phyloP scores from a whole-genome alignment of 83 land plant genomes.

The Diphasiastrum complanatum region DNA sequence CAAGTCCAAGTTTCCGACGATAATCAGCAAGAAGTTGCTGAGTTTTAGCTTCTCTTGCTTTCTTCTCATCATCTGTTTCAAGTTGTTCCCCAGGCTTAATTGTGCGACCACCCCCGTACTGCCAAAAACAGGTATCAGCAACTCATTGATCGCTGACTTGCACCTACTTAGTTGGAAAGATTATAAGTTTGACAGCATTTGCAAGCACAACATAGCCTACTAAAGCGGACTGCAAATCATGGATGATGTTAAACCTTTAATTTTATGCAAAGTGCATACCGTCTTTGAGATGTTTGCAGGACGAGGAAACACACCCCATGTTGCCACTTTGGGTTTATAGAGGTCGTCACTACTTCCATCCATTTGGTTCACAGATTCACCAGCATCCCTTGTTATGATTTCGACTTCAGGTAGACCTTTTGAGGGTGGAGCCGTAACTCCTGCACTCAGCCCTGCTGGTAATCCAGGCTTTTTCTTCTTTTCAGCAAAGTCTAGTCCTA shows the following conservation, averaged over 20 bases:
- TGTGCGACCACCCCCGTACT: conserved; percentile 87
- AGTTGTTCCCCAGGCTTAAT: conserved; percentile 74
- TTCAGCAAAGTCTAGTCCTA: conserved; percentile 67
- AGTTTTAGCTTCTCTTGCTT: conserved; percentile 54
- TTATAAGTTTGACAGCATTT: no score
- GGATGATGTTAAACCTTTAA: no score
- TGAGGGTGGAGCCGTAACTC: conserved; percentile 39
- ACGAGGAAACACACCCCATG: conserved; percentile 93
- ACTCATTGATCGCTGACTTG: no score
- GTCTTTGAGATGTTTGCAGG: conserved; percentile 76
- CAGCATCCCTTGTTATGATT: conserved; percentile 58
- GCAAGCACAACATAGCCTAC: no score
- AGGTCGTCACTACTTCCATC: conserved; percentile 30
- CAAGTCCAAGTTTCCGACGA: conserved; percentile 46
- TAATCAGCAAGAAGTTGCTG: conserved; percentile 51
- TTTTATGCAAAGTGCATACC: no score
- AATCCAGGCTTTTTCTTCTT: conserved; percentile 46
- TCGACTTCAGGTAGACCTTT: conserved; percentile 63
- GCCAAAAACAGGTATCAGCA: no score
- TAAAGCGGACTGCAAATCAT: no score
- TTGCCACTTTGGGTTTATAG: conserved; percentile 82
- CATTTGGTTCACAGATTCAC: conserved; percentile 28
- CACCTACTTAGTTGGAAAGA: no score
- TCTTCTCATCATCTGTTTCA: conserved; percentile 66
- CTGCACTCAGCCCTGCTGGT: conserved; percentile 57